Percentiles rank a stretch among this genome's conserved stretches.
phyloP scores from a whole-genome alignment of 352 stramenopile species.

The Heterotrichella gracilis region DNA sequence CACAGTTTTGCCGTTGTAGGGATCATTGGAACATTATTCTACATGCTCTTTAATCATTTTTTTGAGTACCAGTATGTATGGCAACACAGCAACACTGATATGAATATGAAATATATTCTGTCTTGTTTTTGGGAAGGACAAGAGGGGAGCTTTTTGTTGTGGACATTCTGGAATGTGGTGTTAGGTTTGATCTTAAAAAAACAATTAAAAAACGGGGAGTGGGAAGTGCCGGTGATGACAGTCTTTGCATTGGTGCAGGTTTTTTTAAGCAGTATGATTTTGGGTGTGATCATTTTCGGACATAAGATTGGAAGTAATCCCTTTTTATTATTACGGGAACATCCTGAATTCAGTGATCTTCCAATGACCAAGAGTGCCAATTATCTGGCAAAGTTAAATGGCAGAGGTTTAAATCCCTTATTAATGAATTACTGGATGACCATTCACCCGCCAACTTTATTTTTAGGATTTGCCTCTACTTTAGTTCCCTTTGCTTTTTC shows the following conservation, averaged over 20 bases:
- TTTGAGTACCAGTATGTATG: neutral
- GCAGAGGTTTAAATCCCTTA: neutral
- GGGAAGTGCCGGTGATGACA: neutral
- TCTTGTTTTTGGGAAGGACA: conserved; percentile 2
- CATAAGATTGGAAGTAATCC: neutral
- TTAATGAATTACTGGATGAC: conserved; percentile 6
- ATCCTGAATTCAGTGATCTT: neutral
- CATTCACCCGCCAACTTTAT: conserved; percentile 1
- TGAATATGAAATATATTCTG: conserved; percentile 4
- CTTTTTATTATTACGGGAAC: conserved; percentile 1
- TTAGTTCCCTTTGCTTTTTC: neutral
- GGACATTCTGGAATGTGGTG: neutral
- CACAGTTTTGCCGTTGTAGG: neutral
- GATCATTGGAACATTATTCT: neutral
- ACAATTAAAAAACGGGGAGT: neutral
- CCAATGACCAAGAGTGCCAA: neutral
- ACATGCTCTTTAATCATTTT: conserved; percentile 6
- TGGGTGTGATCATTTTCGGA: neutral
- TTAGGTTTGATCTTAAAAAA: neutral
- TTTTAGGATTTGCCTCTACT: neutral
- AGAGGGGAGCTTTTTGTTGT: neutral
- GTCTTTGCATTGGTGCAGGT: neutral
- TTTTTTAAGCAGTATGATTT: neutral
- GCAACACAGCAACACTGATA: neutral
- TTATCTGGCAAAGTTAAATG: neutral